Evolutionary conservation across 768 basidiomycete genomes (phyloP), one percentile per base, ranked within the genome.

Genomic region (Neoboletus subvelutipes): DNA sequence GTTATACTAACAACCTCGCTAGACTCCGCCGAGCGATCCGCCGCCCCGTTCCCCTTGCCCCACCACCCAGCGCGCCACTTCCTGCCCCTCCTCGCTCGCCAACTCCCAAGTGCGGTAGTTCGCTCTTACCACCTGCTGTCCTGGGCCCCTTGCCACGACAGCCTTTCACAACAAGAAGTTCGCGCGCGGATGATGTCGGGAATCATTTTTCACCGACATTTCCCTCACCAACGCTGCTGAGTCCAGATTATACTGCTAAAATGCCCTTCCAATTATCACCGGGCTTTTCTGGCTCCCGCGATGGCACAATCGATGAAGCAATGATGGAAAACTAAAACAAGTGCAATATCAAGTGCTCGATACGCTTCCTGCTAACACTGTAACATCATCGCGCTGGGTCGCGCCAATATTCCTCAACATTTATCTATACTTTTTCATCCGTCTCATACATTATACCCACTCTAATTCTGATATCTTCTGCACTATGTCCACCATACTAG

Each of bases 21-120:
- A 82, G 82, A 59, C 65, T 72, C 18, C 76, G 80, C 47, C 74
- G 79, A 52, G 68, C 62, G 49, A 64, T 75, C 11, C 77, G 79
- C 34, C 57, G 54, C 20, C 60, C 65, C 2, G 37, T 63, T 26
- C 72, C 72, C 15, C 46, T 63, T 28, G 64, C 53, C 1, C 71
- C 71, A 45, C 70, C 71, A 0, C 71, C 71, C 7, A 68, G 49
- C 33, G 61, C n/a, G 8, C 71, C 72, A 4, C 70, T 72, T 17
- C 71, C 71, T 20, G 67, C 68, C 47, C 72, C 60, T 26, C 29
- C 61, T 22, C 37, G 56, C 5, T 70, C 66, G 0, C 68, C 68
- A n/a, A 65, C 61, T 13, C 8, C 43, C 28, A 66, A 58, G 54
- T 55, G 53, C 13, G 29, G 53, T 49, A 36, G 42, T 37, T 60